Conservation (phyloP, 352 stramenopile species). For the Phytophthora uliginosa region DNA sequence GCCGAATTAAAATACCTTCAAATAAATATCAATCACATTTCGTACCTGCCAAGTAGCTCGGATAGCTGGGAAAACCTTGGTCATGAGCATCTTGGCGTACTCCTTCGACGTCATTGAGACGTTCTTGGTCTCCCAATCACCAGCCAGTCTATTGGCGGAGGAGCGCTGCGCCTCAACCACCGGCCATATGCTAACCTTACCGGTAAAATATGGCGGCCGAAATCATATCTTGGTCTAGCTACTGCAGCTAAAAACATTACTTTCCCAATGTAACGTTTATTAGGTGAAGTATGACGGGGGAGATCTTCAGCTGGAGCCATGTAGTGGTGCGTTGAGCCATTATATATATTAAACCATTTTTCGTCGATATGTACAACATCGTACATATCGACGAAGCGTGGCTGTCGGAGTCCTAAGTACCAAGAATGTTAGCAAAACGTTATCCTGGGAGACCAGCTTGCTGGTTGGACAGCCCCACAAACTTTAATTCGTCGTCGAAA, state of each 20-base stretch:
- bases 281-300: background rate
- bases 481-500: too few relatives aligned
- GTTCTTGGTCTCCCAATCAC: background rate
- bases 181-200: background rate
- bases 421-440: too few relatives aligned
- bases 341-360: background rate
- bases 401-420: too few relatives aligned
- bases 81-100: background rate
- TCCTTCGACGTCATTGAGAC: background rate
- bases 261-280: background rate
- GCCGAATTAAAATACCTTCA: background rate
- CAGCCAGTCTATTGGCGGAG: background rate
- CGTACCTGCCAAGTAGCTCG: background rate
- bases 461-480: too few relatives aligned
- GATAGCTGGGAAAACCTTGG: slow-evolving; percentile 1
- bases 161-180: background rate
- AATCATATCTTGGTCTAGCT: background rate
- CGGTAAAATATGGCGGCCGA: background rate
- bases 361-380: background rate
- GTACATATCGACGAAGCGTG: background rate
- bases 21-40: too few relatives aligned
- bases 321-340: background rate
- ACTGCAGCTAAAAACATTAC: background rate
- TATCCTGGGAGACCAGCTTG: too few relatives aligned
- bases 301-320: background rate